These are phyloP conservation scores for Russula emetica DNA, from an alignment of 768 basidiomycete genomes.

Conservation along the genomic window DNA sequence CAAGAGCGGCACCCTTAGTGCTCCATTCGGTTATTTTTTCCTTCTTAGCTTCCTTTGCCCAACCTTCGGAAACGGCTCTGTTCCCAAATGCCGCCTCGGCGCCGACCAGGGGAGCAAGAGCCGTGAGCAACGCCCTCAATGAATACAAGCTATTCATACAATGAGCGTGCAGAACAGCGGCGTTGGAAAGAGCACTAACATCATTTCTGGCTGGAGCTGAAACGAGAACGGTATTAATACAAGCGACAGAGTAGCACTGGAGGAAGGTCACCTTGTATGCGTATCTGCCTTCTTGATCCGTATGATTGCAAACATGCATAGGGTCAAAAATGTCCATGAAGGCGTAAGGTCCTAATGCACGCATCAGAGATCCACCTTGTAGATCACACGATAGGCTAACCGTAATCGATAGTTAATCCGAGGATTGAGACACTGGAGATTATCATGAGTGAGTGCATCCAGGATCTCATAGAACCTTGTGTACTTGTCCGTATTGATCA, in stretches of 20 bases:
- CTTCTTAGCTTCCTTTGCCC: slow-evolving; percentile 52
- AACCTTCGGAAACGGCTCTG: slow-evolving; percentile 52
- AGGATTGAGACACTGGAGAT: slow-evolving; percentile 59
- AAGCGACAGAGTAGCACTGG: slow-evolving; percentile 14
- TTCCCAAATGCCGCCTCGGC: slow-evolving; percentile 58
- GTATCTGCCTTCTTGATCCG: slow-evolving; percentile 73
- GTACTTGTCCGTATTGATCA: slow-evolving; percentile 96
- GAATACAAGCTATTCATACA: slow-evolving; percentile 58
- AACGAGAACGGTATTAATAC: background rate
- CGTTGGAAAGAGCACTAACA: slow-evolving; percentile 43
- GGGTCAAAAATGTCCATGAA: slow-evolving; percentile 93
- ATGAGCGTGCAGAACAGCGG: slow-evolving; percentile 13
- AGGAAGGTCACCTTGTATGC: slow-evolving; percentile 51
- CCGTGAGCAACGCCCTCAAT: slow-evolving; percentile 66
- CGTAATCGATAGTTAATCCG: slow-evolving; percentile 76
- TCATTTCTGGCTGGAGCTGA: slow-evolving; percentile 73
- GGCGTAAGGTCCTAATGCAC: slow-evolving; percentile 68
- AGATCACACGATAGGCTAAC: slow-evolving; percentile 33
- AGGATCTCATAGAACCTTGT: slow-evolving; percentile 26
- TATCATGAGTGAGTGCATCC: slow-evolving; percentile 18
- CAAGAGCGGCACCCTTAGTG: slow-evolving; percentile 47
- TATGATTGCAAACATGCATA: slow-evolving; percentile 87
- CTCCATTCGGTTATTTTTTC: slow-evolving; percentile 62
- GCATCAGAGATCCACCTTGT: slow-evolving; percentile 9
- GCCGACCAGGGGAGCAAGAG: slow-evolving; percentile 83